phyloP scores from a whole-genome alignment of 257 asterid species.

The Petrea volubilis region DNA sequence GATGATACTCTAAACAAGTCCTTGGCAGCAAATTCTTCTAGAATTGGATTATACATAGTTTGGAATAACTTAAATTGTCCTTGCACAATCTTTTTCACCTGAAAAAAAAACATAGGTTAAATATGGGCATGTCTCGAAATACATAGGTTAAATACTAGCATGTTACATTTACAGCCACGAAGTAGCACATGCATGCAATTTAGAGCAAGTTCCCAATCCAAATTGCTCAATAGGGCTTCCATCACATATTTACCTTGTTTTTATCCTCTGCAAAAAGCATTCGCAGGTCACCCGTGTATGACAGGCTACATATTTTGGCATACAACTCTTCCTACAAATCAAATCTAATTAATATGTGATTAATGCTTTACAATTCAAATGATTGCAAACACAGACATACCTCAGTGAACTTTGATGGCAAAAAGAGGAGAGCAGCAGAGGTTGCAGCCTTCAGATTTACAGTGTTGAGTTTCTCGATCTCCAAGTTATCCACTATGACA shows the following conservation, averaged over 20 bases:
- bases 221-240: slow-evolving; percentile 4
- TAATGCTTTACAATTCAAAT: slow-evolving; percentile 5
- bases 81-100: slow-evolving; percentile 80
- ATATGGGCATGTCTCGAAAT: neutral
- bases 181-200: neutral
- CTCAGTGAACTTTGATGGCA: slow-evolving; percentile 85
- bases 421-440: slow-evolving; percentile 83
- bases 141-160: slow-evolving; percentile 15
- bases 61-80: slow-evolving; percentile 75
- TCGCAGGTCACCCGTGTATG: slow-evolving; percentile 85
- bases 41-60: slow-evolving; percentile 57
- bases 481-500: slow-evolving; percentile 60
- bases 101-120: slow-evolving; percentile 19
- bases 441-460: slow-evolving; percentile 75
- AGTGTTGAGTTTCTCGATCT: slow-evolving; percentile 57
- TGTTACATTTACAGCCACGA: neutral
- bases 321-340: slow-evolving; percentile 76
- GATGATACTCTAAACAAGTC: slow-evolving; percentile 59
- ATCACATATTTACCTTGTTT: slow-evolving; percentile 66
- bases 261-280: slow-evolving; percentile 94
- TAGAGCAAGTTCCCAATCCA: neutral
- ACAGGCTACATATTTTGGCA: slow-evolving; percentile 82
- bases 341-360: neutral
- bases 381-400: slow-evolving; percentile 33
- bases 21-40: slow-evolving; percentile 61